A percentile compares a stretch with the other conserved stretches of the same genome.
Conservation (phyloP, 106 monocot genomes). For the Agapanthus africanus region DNA sequence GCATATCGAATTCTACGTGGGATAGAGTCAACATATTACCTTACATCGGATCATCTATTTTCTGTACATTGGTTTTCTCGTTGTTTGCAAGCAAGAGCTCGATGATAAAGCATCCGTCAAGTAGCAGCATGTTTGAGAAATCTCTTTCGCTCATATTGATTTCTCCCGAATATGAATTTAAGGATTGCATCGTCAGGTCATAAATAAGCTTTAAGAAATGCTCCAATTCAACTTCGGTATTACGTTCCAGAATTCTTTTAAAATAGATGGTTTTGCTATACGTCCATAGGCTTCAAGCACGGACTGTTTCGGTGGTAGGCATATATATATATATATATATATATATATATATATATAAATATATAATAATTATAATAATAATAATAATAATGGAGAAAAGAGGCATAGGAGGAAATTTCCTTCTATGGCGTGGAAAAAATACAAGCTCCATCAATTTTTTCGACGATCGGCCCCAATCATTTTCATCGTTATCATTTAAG, state of each 20-base stretch:
- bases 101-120: slow-evolving; percentile 10
- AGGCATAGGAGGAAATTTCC: too few relatives aligned
- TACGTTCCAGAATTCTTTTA: background rate
- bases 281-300: background rate
- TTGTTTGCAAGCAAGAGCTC: background rate
- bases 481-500: too few relatives aligned
- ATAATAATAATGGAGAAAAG: too few relatives aligned
- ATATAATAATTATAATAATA: too few relatives aligned
- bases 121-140: slow-evolving; percentile 2
- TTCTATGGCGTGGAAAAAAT: too few relatives aligned
- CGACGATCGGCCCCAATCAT: too few relatives aligned
- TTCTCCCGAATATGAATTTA: background rate
- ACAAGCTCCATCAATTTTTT: too few relatives aligned
- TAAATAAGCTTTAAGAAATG: background rate
- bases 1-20: background rate
- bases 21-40: slow-evolving; percentile 4
- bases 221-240: background rate
- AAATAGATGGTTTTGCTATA: background rate
- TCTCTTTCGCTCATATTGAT: background rate
- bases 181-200: background rate
- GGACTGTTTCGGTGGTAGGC: slow-evolving; percentile 7
- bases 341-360: too few relatives aligned
- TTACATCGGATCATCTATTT: background rate
- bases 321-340: too few relatives aligned
- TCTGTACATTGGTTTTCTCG: background rate